A percentile compares a stretch with the other conserved stretches of the same genome.
Conservation (phyloP, 352 stramenopile genomes). For the Pythium sukuiense region DNA sequence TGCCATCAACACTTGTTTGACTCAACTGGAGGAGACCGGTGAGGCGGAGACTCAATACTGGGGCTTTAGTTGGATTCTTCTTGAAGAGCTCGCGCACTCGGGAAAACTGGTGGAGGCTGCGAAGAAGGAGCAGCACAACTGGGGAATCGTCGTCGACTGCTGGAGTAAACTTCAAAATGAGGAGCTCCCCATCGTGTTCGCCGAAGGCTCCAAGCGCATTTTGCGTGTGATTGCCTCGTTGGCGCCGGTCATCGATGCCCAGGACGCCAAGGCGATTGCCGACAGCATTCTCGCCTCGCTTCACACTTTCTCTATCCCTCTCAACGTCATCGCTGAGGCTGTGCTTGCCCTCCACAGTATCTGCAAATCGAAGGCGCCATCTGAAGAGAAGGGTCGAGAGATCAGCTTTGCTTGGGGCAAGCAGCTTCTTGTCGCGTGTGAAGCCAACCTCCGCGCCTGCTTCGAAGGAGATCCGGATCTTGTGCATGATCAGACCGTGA, state of each 20-base stretch:
- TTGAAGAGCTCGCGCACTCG: conserved; percentile 75
- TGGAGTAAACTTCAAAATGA: conserved; percentile 81
- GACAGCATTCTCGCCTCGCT: conserved; percentile 73
- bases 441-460: conserved; percentile 56
- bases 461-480: conserved; percentile 56
- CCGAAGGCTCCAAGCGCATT: conserved; percentile 80
- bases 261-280: conserved; percentile 73
- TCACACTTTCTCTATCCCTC: conserved; percentile 71
- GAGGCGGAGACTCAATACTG: conserved; percentile 56
- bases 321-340: conserved; percentile 78
- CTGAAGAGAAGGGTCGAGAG: conserved; percentile 46
- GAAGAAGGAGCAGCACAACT: conserved; percentile 57
- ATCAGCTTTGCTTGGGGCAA: conserved; percentile 72
- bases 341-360: conserved; percentile 77
- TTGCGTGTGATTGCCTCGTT: conserved; percentile 78
- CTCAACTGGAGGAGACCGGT: conserved; percentile 33
- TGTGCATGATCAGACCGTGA: conserved; percentile 49
- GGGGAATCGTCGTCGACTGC: conserved; percentile 71
- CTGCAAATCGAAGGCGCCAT: conserved; percentile 70
- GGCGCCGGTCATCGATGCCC: conserved; percentile 66
- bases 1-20: conserved; percentile 64
- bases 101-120: conserved; percentile 57
- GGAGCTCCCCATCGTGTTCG: conserved; percentile 58
- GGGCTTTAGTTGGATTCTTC: conserved; percentile 81
- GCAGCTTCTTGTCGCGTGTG: conserved; percentile 60